Base-by-base conservation (phyloP, 768 basidiomycete species). In the Termitomyces sp. region DNA sequence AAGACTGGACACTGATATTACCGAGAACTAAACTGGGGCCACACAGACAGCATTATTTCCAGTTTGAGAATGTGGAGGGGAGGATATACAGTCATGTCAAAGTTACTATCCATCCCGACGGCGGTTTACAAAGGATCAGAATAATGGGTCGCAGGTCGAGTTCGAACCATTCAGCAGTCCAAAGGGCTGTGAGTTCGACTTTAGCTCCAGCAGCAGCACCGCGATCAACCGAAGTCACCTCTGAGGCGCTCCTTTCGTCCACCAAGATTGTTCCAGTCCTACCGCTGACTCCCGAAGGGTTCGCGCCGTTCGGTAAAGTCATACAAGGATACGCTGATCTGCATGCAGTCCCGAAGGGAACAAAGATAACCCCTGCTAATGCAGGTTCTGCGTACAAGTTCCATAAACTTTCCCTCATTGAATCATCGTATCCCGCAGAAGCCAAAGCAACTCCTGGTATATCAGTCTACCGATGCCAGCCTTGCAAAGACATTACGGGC, bases 41-140 rank as follows among this genome's bases (percentile, higher is more conserved):
- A 3, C 88, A 98, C 74, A 77, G 87, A 62, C 87, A 91, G 68
- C 95, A 98, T 67, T 89, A 80, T 69, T 94, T 97, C 75, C 87
- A 90, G 66, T 76, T 96, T 57, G 84, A 87, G 63, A 81, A 85
- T 66, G 78, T 82, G 17, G 71, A 77, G 49, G 81, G 72, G 12
- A 70, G 69, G 56, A 67, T 75, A 19, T 95, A 84, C 69, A 94
- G 86, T 14, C 96, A 99, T 69, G 81, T 98, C 56, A 84, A 86
- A 63, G 73, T 97, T 57, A 92, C 89, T 19, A 96, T 97, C 63
- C 82, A 89, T 68, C 97, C 97, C 1, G 96, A 99, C 65, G 97
- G 97, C 43, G 97, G 97, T 26, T 73, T 98, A 67, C 98, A 98
- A 73, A 83, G 97, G 23, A 76, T 99, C n/a, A 82, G 97, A 57